Base-by-base conservation (phyloP, 1,284 basidiomycete species). In the Cutaneotrichosporon cavernicola region DNA sequence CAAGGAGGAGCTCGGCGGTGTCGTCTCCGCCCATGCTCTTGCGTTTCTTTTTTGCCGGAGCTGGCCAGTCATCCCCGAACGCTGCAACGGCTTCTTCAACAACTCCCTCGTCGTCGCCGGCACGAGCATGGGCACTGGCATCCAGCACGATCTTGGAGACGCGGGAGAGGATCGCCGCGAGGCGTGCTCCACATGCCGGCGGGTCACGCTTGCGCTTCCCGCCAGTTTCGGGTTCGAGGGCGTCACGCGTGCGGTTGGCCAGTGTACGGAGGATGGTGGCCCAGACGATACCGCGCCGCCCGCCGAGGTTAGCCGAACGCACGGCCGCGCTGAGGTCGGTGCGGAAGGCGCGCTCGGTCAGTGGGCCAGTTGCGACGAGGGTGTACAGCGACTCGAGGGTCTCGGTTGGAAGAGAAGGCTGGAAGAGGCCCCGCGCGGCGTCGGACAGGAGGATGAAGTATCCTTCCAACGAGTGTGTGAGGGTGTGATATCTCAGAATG, bases 401-500 rank as follows among this genome's bases (percentile, higher is more conserved):
- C 3, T 66, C 62, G 11, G 69, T 46, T 0, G 69, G 69, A 0
- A 74, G 40, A 21, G 43, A 46, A 1, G 66, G 47, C 38, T 63
- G 60, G 61, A 72, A 72, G 3, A 75, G 61, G 13, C 62, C 66
- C 8, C 57, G n/a, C 10, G 66, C 56, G 4, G 72, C 69, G 16
- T 67, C 40, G 38, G 65, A 31, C 10, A 76, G 49, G 1, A 73
- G 63, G 4, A 58, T 46, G 60, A 74, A 67, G 56, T 73, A 74
- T 13, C 32, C 46, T 6, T 65, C 60, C 0, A 75, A 56, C 0
- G 71, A 64, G 56, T 74, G 76, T 0, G 77, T 77, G 31, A 77
- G 72, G 9, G 65, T 62, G 57, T 74, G 70, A 59, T 71, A 77
- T 21, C 66, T 65, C 16, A 74, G 65, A 2, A 73, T 56, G 1